These are phyloP conservation scores for Fusarium sp. DNA, from an alignment of 2,329 filamentous ascomycete genomes.

Conservation along the genomic window DNA sequence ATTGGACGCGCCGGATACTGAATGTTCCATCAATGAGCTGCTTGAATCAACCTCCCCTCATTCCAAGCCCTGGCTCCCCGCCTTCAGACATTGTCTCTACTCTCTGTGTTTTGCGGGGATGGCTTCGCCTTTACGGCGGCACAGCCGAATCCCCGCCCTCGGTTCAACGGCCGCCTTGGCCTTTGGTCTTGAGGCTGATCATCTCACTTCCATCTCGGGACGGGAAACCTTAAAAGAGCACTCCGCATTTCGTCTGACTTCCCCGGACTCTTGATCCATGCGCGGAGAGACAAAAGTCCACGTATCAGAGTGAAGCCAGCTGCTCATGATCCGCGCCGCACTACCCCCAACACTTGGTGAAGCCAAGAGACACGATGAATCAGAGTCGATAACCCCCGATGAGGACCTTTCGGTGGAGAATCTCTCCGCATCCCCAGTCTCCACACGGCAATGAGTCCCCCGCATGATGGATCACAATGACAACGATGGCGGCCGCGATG, in stretches of 20 bases:
- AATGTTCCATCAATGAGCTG: slow-evolving; percentile 43
- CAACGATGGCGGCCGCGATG: slow-evolving; percentile 13
- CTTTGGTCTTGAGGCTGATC: slow-evolving; percentile 33
- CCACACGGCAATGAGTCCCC: slow-evolving; percentile 34
- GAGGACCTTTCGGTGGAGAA: slow-evolving; percentile 34
- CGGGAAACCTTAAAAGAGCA: slow-evolving; percentile 28
- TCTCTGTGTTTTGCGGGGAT: slow-evolving; percentile 26
- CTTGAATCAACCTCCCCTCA: slow-evolving; percentile 28
- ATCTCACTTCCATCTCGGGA: slow-evolving; percentile 22
- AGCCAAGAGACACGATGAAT: slow-evolving; percentile 11
- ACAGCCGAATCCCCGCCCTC: slow-evolving; percentile 22
- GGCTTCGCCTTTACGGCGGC: slow-evolving; percentile 23
- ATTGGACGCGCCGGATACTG: slow-evolving; percentile 18
- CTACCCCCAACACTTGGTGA: slow-evolving; percentile 6
- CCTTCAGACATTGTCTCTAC: slow-evolving; percentile 14
- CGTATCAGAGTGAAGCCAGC: slow-evolving; percentile 28
- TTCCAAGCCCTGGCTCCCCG: slow-evolving; percentile 18
- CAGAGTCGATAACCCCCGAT: slow-evolving; percentile 7
- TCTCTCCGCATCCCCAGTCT: slow-evolving; percentile 40
- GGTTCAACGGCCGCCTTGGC: slow-evolving; percentile 27
- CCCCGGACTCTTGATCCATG: slow-evolving; percentile 19
- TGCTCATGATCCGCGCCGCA: slow-evolving; percentile 1
- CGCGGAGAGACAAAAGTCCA: slow-evolving; percentile 33
- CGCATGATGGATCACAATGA: slow-evolving; percentile 29
- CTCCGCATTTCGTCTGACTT: slow-evolving; percentile 19